phyloP scores from a whole-genome alignment of 176 grass and related monocot genomes.

The Neostapfia colusana region DNA sequence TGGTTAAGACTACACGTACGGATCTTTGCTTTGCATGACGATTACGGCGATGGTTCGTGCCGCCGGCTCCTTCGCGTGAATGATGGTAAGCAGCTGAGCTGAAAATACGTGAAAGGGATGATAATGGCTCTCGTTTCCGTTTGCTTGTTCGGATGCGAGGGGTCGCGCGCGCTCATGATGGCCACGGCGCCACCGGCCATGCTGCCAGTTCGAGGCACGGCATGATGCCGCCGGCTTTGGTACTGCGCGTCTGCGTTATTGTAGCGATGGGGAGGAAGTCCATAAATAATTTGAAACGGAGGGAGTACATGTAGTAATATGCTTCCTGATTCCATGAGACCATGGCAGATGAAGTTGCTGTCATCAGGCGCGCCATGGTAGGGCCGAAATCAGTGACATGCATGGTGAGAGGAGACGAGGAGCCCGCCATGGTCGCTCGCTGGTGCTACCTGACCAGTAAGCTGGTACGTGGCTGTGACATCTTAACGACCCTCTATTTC shows the following conservation, averaged over 20 bases:
- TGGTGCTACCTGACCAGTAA: background rate
- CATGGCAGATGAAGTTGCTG: background rate
- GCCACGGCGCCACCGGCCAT: conserved; percentile 29
- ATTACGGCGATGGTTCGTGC: background rate
- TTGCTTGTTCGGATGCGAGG: background rate
- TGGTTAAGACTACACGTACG: background rate
- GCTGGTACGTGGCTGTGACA: background rate
- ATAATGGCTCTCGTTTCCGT: background rate
- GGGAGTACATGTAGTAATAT: too few relatives aligned
- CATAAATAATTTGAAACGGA: too few relatives aligned
- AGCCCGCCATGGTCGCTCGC: background rate
- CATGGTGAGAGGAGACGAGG: background rate
- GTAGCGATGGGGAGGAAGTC: background rate
- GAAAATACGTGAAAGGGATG: conserved; percentile 16
- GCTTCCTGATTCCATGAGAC: background rate
- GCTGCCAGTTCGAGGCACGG: conserved; percentile 8
- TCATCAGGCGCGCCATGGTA: background rate
- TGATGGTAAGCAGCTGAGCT: background rate
- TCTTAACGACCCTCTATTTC: conserved; percentile 19
- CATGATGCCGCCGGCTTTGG: background rate
- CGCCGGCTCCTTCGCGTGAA: conserved; percentile 34
- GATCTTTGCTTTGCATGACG: background rate
- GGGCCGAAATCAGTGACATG: background rate
- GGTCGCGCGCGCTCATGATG: background rate
- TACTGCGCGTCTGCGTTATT: background rate